Base-by-base conservation (phyloP, 176 grass and related monocot genomes). In the Oryza glumipatula region DNA sequence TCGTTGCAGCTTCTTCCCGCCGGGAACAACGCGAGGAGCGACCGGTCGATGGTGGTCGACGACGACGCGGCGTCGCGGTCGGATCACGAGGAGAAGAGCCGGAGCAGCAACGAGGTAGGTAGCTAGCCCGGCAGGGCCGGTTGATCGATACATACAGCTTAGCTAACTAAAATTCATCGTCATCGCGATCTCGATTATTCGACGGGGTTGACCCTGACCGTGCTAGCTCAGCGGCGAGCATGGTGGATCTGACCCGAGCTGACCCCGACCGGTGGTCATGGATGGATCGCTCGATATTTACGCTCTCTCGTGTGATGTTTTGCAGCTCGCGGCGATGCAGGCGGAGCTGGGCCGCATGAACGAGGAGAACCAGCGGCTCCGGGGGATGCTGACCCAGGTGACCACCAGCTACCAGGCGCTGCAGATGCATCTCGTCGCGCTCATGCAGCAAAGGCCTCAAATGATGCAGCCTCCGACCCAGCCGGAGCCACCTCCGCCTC, bases 351-450 rank as follows among this genome's bases (percentile, higher is more conserved):
- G 51, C 2, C 89, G 93, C 33, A 90, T 98, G 93, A 95, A 92
- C 46, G 91, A 98, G 67, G 96, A 98, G 91, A 98, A 98, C 86
- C 93, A 98, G 74, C 83, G 89, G 21, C 86, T 98, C 66, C 88
- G 76, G 33, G 93, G 65, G 70, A 92, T 94, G 88, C 86, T 98
- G 21, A 72, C 65, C 69, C 96, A 98, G 70, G 93, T 95, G 81
- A 94, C 83, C 54, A 63, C 2, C 76, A 95, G 92, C 85, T 98
- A 98, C 91, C 90, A 90, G 46, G 83, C 87, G 51, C 96, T 98
- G 3, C 93, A 95, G 82, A 95, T 86, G 91, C 96, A 95, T 54
- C 85, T 95, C 67, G 26, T 83, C 48, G 79, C 87, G 48, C 83
- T 98, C 67, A 89, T 81, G 88, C 95, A 95, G 72, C 87, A 89